phyloP scores from a whole-genome alignment of 208 protist species.

The Leishmania martiniquensis region DNA sequence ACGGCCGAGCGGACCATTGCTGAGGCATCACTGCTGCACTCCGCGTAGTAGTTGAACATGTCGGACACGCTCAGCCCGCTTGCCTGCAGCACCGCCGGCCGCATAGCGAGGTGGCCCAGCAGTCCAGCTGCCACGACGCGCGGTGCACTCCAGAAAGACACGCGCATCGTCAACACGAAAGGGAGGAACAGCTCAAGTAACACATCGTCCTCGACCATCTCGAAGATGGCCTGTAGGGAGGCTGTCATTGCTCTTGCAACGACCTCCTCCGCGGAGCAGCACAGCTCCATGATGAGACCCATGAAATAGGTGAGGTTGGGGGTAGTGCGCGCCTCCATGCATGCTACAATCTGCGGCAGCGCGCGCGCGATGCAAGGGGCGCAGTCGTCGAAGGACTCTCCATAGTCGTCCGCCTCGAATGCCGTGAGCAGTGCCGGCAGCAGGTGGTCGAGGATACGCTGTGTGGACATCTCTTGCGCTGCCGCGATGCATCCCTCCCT shows the following conservation, averaged over 20 bases:
- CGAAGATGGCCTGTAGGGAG: conserved; percentile 44
- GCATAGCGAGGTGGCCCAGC: conserved; percentile 54
- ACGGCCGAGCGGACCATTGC: conserved; percentile 62
- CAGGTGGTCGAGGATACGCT: conserved; percentile 59
- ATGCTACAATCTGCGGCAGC: conserved; percentile 58
- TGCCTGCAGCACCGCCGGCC: conserved; percentile 43
- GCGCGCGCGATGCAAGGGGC: conserved; percentile 46
- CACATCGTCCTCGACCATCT: conserved; percentile 44
- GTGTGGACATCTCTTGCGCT: conserved; percentile 52
- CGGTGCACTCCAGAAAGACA: conserved; percentile 71
- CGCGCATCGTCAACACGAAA: conserved; percentile 61
- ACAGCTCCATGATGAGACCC: conserved; percentile 77
- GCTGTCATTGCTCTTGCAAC: conserved; percentile 47
- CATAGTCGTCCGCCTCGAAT: conserved; percentile 62
- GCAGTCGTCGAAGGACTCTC: conserved; percentile 65
- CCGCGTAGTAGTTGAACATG: conserved; percentile 70
- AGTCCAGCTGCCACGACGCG: conserved; percentile 68
- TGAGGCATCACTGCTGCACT: conserved; percentile 55
- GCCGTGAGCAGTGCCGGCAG: conserved; percentile 64
- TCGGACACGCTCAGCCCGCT: conserved; percentile 51
- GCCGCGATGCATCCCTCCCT: conserved; percentile 40
- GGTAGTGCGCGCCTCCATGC: conserved; percentile 34
- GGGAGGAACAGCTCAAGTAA: conserved; percentile 55
- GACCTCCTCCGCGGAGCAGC: conserved; percentile 54
- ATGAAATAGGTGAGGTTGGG: conserved; percentile 64